Evolutionary conservation across 1,139 yeast genomes (phyloP), one percentile per base, ranked within the genome.

Genomic region (Meyerozyma sp.): DNA sequence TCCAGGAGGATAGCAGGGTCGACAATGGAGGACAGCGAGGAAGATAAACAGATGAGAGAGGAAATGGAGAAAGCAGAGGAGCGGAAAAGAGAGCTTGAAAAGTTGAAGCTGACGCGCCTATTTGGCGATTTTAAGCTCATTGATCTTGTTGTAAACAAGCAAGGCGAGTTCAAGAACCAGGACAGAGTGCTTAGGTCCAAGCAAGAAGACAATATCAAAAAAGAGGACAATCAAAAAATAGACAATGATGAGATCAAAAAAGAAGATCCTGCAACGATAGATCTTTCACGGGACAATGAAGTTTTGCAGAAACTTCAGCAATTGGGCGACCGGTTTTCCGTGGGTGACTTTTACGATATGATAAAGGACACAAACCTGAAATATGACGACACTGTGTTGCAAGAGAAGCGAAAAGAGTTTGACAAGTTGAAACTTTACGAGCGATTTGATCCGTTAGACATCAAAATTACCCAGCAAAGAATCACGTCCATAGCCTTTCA

Each of bases 401-500:
- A 70, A 37, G 54, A 63, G 34, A 65, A 77, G 35, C 66, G 91
- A 42, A 66, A 73, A 35, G 82, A 77, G 47, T 72, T 86, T 49
- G 75, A 73, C 40, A 61, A 65, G 2, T 61, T 84, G 50, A 57
- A 66, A 36, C 59, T 86, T 13, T 79, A 78, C 50, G 77, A 73
- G 21, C 70, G 71, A 37, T 81, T 79, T 53, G 81, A 77, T 46
- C 90, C 95, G 0, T 75, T 81, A 51, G 88, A 85, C 46, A 75
- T 89, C 47, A 84, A 83, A 55, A 63, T 91, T 10, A 80, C 90
- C 0, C 79, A 79, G 32, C 84, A 84, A 44, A 70, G 98, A 47
- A 82, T 91, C 58, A 81, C 91, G 0, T 70, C 88, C 2, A 73
- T 89, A 44, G 71, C 73, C 38, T 84, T 88, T 59, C 97, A 91